phyloP scores from a whole-genome alignment of 371 early-diverging fungal species.

The Zopfochytrium polystomum region DNA sequence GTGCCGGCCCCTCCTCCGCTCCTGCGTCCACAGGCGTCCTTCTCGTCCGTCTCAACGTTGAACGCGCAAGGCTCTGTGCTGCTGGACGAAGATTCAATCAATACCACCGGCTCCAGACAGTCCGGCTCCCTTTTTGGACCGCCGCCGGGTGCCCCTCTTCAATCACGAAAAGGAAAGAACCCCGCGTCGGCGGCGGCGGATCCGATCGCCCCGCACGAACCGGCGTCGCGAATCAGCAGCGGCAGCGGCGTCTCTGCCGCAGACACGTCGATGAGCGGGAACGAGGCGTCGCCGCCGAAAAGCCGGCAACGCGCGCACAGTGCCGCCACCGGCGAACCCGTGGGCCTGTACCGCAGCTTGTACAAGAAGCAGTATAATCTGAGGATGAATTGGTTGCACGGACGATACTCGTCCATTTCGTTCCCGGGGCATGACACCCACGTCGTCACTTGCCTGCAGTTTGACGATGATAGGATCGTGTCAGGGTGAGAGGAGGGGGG shows the following conservation, averaged over 20 bases:
- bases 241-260: not conserved
- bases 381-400: slow-evolving; percentile 79
- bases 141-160: no score
- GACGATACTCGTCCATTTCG: slow-evolving; percentile 64
- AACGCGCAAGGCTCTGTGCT: no score
- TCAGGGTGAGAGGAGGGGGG: slow-evolving; percentile 63
- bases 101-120: no score
- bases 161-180: not conserved
- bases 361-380: slow-evolving; percentile 76
- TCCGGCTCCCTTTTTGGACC: no score
- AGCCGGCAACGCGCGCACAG: slow-evolving; percentile 1
- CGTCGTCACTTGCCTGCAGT: slow-evolving; percentile 93
- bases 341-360: slow-evolving; percentile 39
- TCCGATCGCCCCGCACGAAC: not conserved
- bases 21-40: no score
- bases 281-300: not conserved
- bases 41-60: no score
- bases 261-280: no score
- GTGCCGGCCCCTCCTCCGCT: no score
- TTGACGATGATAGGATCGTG: slow-evolving; percentile 88
- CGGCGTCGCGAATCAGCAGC: not conserved
- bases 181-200: not conserved
- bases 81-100: no score
- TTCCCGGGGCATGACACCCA: slow-evolving; percentile 76
- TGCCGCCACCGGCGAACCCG: slow-evolving; percentile 5